Conservation (phyloP, 2,329 filamentous ascomycete species). For the Colletotrichum orbiculare region DNA sequence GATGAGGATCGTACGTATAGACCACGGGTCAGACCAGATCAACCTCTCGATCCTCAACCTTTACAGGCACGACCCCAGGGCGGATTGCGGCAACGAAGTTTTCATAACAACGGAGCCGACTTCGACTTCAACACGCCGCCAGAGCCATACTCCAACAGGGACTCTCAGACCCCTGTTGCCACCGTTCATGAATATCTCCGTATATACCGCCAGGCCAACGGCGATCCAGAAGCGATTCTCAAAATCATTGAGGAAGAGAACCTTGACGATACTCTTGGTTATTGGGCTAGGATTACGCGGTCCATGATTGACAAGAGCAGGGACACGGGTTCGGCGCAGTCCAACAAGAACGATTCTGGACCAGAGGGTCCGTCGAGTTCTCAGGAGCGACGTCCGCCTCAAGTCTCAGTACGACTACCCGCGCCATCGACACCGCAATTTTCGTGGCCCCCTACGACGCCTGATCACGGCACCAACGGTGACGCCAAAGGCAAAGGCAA, state of each 20-base stretch:
- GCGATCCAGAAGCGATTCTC: conserved; percentile 68
- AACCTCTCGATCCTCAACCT: not conserved
- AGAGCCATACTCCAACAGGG: conserved; percentile 3
- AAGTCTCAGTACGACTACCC: conserved; percentile 24
- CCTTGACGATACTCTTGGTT: conserved; percentile 66
- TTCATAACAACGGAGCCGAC: conserved; percentile 5
- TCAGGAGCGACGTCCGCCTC: conserved; percentile 3
- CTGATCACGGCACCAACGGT: conserved; percentile 10
- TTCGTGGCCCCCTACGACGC: conserved; percentile 23
- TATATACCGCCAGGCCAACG: conserved; percentile 69
- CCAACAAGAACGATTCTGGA: conserved; percentile 13
- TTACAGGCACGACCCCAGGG: not conserved
- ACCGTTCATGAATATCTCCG: conserved; percentile 59
- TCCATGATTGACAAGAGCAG: conserved; percentile 38
- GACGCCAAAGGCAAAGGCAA: conserved; percentile 40
- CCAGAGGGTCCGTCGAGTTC: conserved; percentile 16
- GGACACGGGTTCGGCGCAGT: conserved; percentile 15
- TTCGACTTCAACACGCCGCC: conserved; percentile 30
- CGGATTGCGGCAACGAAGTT: conserved; percentile 7
- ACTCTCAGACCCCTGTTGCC: conserved; percentile 31
- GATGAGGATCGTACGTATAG: conserved; percentile 21
- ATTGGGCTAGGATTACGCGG: conserved; percentile 66
- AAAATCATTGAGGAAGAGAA: conserved; percentile 71
- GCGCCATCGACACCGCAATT: conserved; percentile 36
- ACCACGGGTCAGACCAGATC: conserved; percentile 25